These are phyloP conservation scores for Ballota nigra DNA, from an alignment of 257 asterid species.

Conservation along the genomic window DNA sequence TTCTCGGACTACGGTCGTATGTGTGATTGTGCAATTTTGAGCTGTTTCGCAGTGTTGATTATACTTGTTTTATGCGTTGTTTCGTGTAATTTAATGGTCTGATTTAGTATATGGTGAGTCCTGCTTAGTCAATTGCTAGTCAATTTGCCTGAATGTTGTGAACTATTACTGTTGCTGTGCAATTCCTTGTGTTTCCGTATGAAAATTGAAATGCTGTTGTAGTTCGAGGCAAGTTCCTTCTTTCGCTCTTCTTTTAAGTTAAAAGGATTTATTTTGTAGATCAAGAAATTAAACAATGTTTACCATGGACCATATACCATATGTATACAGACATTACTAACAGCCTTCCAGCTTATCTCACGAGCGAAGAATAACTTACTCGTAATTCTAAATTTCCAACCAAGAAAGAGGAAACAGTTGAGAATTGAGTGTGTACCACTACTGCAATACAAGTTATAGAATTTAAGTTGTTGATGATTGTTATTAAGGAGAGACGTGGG, in stretches of 20 bases:
- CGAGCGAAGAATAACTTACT: neutral
- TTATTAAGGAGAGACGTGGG: neutral
- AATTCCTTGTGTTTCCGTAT: neutral
- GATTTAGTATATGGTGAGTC: neutral
- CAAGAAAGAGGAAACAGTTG: neutral
- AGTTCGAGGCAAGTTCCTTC: neutral
- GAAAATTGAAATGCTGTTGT: neutral
- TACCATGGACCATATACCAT: neutral
- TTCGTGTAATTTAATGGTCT: neutral
- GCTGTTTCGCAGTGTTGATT: slow-evolving; percentile 1
- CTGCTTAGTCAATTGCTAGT: slow-evolving; percentile 15
- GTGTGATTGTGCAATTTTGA: neutral
- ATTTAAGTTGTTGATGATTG: neutral
- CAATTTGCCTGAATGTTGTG: slow-evolving; percentile 8
- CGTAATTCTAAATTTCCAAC: neutral
- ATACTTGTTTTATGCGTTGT: neutral
- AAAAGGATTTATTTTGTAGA: neutral
- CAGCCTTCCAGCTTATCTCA: neutral
- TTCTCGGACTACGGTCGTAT: neutral
- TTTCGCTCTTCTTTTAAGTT: neutral
- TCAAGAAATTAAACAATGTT: neutral
- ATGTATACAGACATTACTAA: neutral
- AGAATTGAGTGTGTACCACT: neutral
- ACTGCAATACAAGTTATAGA: neutral
- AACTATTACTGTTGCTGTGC: neutral